Percentiles rank a stretch among this genome's conserved stretches.
phyloP scores from a whole-genome alignment of 2,329 filamentous ascomycete genomes.

The Macroventuria anomochaeta region DNA sequence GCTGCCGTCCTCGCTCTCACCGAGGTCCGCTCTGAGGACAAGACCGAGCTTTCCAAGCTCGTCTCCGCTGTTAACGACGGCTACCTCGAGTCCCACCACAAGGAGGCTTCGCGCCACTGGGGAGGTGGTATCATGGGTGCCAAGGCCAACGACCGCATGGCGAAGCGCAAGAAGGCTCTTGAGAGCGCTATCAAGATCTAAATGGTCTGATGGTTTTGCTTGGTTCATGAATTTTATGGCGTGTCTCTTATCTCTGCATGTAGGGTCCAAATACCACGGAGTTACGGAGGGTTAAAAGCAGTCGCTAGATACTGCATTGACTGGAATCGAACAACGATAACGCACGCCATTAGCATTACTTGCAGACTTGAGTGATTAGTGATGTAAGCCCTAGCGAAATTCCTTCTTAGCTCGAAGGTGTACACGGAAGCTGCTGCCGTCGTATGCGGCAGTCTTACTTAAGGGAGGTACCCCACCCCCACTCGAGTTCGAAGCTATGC shows the following conservation, averaged over 20 bases:
- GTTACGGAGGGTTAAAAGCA: slow-evolving; percentile 50
- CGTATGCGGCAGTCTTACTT: background rate
- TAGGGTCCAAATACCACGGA: slow-evolving; percentile 49
- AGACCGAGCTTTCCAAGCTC: slow-evolving; percentile 97
- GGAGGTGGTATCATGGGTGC: slow-evolving; percentile 99
- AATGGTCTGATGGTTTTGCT: slow-evolving; percentile 44
- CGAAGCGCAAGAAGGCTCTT: slow-evolving; percentile 93
- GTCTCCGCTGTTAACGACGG: slow-evolving; percentile 96
- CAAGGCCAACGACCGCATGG: slow-evolving; percentile 80
- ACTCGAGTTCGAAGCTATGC: slow-evolving; percentile 3
- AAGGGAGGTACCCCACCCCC: slow-evolving; percentile 10
- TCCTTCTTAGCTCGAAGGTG: background rate
- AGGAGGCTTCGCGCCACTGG: slow-evolving; percentile 91
- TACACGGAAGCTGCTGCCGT: background rate
- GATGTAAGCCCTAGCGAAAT: slow-evolving; percentile 22
- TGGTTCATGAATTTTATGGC: slow-evolving; percentile 44
- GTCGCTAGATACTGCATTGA: slow-evolving; percentile 43
- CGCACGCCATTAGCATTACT: slow-evolving; percentile 39
- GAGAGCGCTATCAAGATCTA: slow-evolving; percentile 99
- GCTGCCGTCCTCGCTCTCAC: slow-evolving; percentile 94
- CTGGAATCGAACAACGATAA: slow-evolving; percentile 45
- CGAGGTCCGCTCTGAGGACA: slow-evolving; percentile 97
- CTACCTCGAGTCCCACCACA: slow-evolving; percentile 87
- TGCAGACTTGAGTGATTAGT: slow-evolving; percentile 25
- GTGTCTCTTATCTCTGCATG: slow-evolving; percentile 51